Conservation (phyloP, 768 basidiomycete species). For the Phaeotremella skinneri region DNA sequence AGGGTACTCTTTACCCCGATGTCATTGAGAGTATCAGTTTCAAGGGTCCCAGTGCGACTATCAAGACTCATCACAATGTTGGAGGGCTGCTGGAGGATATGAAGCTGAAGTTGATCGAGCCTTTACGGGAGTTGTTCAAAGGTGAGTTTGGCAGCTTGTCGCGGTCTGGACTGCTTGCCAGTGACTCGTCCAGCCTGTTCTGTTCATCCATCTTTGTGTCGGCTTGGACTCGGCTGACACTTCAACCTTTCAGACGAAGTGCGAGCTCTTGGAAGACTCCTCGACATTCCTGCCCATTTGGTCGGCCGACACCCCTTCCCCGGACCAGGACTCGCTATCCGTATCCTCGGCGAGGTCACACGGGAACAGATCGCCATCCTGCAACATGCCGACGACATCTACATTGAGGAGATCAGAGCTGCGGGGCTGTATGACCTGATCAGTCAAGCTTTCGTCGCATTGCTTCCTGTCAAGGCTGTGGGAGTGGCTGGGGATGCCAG, state of each 20-base stretch:
- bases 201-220: too few relatives aligned
- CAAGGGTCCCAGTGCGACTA: conserved; percentile 97
- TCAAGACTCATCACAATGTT: conserved; percentile 99
- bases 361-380: conserved; percentile 83
- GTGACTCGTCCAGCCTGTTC: background rate
- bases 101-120: conserved; percentile 98
- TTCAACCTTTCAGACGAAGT: conserved; percentile 72
- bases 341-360: conserved; percentile 92
- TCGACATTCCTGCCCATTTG: conserved; percentile 85
- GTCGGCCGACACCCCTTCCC: conserved; percentile 99
- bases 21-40: conserved; percentile 99
- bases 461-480: conserved; percentile 92
- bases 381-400: conserved; percentile 86
- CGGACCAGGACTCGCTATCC: conserved; percentile 95
- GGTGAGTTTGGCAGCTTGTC: too few relatives aligned
- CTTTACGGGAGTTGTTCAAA: conserved; percentile 95
- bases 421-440: conserved; percentile 91
- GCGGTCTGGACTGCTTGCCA: background rate
- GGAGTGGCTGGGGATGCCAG: conserved; percentile 96
- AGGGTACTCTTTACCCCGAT: conserved; percentile 97
- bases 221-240: background rate
- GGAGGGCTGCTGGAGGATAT: conserved; percentile 94
- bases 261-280: conserved; percentile 81
- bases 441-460: conserved; percentile 92
- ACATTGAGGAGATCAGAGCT: conserved; percentile 94